phyloP scores from a whole-genome alignment of 2,329 filamentous ascomycete genomes.

The Scedosporium dehoogii region DNA sequence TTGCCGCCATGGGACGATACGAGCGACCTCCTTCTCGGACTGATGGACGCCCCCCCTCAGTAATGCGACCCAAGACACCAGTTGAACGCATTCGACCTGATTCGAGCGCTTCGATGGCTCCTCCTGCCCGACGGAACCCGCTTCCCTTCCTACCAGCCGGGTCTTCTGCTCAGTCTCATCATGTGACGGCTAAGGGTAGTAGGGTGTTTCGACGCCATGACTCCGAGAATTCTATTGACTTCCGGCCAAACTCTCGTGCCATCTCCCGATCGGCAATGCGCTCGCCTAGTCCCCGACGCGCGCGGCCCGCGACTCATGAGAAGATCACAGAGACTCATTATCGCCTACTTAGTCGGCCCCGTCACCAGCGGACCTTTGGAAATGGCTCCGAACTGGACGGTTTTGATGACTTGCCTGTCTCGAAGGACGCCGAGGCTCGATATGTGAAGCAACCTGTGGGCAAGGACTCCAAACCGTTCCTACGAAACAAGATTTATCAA shows the following conservation, averaged over 20 bases:
- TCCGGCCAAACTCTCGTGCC: conserved; percentile 46
- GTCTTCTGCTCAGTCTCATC: conserved; percentile 58
- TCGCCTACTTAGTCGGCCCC: conserved; percentile 14
- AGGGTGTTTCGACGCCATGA: conserved; percentile 71
- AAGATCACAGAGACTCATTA: conserved; percentile 12
- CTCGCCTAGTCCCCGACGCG: conserved; percentile 49
- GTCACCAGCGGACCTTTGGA: conserved; percentile 54
- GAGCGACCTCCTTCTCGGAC: conserved; percentile 52
- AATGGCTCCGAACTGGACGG: conserved; percentile 86
- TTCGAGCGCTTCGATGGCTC: conserved; percentile 14
- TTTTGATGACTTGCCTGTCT: conserved; percentile 93
- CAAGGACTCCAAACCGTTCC: conserved; percentile 53
- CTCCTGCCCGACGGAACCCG: conserved; percentile 48
- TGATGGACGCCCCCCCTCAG: conserved; percentile 41
- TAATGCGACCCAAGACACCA: conserved; percentile 59
- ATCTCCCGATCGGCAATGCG: conserved; percentile 49
- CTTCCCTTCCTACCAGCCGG: conserved; percentile 75
- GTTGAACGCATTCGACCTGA: conserved; percentile 44
- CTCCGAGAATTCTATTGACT: conserved; percentile 59
- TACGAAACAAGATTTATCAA: conserved; percentile 48
- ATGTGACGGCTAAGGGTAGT: conserved; percentile 60
- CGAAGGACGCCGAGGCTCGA: conserved; percentile 67
- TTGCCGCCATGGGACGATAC: conserved; percentile 27
- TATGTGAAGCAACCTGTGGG: conserved; percentile 72
- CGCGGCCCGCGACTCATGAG: conserved; percentile 11